Conservation (phyloP, 208 protist species). For the Kentomonas sorsogonicus region DNA sequence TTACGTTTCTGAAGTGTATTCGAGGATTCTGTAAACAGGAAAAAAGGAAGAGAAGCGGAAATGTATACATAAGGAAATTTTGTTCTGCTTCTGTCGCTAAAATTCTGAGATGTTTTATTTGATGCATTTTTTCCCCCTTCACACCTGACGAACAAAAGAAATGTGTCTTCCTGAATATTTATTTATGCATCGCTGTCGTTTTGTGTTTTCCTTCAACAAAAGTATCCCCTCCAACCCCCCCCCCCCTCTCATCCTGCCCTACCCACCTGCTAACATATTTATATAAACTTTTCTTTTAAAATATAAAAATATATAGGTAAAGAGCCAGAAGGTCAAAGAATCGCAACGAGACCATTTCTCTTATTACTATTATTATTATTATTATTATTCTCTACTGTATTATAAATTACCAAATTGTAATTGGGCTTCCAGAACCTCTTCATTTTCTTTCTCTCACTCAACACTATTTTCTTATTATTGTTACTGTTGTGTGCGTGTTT, state of each 20-base stretch:
- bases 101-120: no score
- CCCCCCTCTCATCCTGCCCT: slow-evolving; percentile 1
- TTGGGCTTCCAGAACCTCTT: neutral
- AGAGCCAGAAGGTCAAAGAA: neutral
- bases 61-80: no score
- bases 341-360: neutral
- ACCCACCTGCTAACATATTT: neutral
- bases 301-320: neutral
- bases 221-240: neutral
- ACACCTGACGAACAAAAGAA: neutral
- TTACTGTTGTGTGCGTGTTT: no score
- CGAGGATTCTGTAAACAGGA: slow-evolving; percentile 9
- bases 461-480: neutral
- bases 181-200: slow-evolving; percentile 12
- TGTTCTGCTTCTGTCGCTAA: neutral
- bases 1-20: neutral
- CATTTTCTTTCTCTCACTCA: neutral
- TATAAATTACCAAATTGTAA: neutral
- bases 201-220: slow-evolving; percentile 5
- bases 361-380: neutral
- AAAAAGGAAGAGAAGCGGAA: slow-evolving; percentile 9
- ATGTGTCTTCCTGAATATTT: no score
- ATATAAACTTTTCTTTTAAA: slow-evolving; percentile 4
- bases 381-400: neutral
- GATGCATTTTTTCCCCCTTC: no score